phyloP scores from a whole-genome alignment of 225 moss, liverwort and hornwort species.

The Marchantia polymorpha region DNA sequence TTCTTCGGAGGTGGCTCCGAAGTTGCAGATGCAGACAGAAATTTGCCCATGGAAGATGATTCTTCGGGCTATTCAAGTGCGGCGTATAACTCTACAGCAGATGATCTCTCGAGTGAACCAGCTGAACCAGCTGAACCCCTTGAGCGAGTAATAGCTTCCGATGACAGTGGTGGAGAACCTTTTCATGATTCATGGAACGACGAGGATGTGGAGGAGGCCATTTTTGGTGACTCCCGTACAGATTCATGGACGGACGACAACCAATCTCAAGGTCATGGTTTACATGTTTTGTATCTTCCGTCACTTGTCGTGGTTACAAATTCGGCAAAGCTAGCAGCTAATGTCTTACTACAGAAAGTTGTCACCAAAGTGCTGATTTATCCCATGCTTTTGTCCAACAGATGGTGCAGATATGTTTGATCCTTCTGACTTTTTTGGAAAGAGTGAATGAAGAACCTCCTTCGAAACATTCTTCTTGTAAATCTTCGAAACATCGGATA shows the following conservation, averaged over 20 bases:
- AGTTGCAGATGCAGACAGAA: conserved; percentile 11
- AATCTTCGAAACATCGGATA: not conserved
- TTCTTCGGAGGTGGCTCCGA: conserved; percentile 39
- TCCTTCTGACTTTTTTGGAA: conserved; percentile 9
- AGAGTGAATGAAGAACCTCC: not conserved
- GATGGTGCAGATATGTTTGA: conserved; percentile 18
- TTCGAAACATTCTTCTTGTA: not conserved
- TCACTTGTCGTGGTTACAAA: too few species aligned
- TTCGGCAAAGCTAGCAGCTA: not conserved
- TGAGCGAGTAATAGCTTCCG: conserved; percentile 3
- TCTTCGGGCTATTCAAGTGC: not conserved
- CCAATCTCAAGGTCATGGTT: conserved; percentile 2
- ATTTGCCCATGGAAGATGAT: conserved; percentile 15
- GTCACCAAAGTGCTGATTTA: not conserved
- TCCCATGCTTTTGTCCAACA: not conserved
- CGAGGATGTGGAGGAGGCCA: conserved; percentile 17
- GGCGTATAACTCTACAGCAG: not conserved
- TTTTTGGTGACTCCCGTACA: not conserved
- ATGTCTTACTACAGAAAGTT: not conserved
- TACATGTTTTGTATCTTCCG: not conserved
- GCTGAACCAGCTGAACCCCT: conserved; percentile 2
- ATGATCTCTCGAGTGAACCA: not conserved
- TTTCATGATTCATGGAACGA: conserved; percentile 9
- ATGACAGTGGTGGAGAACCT: not conserved
- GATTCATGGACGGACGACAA: not conserved